These are phyloP conservation scores for Termitomyces sp. DNA, from an alignment of 768 basidiomycete genomes.

Conservation along the genomic window DNA sequence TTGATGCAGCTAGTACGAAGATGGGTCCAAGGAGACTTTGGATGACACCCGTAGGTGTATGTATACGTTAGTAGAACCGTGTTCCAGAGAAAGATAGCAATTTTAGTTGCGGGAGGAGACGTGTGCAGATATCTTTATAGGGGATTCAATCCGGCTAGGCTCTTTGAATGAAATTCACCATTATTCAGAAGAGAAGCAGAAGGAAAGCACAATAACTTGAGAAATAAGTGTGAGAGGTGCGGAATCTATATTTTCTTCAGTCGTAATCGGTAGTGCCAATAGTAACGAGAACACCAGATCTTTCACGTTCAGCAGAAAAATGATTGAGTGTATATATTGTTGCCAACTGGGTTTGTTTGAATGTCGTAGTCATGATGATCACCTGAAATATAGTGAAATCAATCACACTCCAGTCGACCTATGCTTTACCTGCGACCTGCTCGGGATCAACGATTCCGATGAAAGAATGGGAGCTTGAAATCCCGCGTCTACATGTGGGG, in stretches of 20 bases:
- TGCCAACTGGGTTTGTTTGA: constrained; percentile 66
- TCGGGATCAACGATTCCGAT: constrained; percentile 40
- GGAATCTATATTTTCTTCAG: too few relatives aligned
- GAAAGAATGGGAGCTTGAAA: too few relatives aligned
- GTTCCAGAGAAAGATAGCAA: constrained; percentile 50
- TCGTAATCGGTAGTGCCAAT: too few relatives aligned
- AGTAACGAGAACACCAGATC: constrained; percentile 64
- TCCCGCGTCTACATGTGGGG: too few relatives aligned
- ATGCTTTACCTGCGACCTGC: constrained; percentile 32
- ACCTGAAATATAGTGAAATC: constrained; percentile 38
- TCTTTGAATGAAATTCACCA: too few relatives aligned
- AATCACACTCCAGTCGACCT: constrained; percentile 45
- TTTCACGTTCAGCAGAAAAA: constrained; percentile 99
- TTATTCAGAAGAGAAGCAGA: too few relatives aligned
- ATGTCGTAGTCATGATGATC: constrained; percentile 48
- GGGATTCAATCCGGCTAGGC: too few relatives aligned
- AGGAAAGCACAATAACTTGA: too few relatives aligned
- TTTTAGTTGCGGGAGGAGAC: constrained; percentile 67
- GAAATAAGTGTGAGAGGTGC: too few relatives aligned
- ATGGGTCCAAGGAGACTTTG: constrained; percentile 59
- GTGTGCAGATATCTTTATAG: constrained; percentile 43
- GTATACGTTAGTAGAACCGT: constrained; percentile 66
- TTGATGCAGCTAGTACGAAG: constrained; percentile 49
- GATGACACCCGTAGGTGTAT: constrained; percentile 61
- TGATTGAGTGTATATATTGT: constrained; percentile 87